These are phyloP conservation scores for Hydrangea macrophylla DNA, from an alignment of 148 eudicot genomes.

Conservation along the genomic window DNA sequence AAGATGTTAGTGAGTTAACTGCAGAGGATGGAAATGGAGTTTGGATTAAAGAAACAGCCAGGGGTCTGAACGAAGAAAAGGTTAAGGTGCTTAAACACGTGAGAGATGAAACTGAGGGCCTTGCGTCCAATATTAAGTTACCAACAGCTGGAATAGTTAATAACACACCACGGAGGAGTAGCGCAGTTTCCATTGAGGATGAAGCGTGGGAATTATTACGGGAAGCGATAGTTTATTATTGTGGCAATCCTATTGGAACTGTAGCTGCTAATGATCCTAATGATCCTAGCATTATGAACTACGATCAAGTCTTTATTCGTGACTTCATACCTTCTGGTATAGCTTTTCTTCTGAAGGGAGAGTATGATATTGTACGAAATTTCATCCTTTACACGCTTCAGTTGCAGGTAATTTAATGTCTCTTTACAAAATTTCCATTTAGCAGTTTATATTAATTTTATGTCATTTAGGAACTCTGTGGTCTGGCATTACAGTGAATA, in stretches of 20 bases:
- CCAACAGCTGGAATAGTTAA: conserved; percentile 21
- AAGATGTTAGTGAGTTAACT: conserved; percentile 20
- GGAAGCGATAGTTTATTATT: conserved; percentile 55
- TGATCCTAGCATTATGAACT: conserved; percentile 46
- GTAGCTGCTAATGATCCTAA: conserved; percentile 74
- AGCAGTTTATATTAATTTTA: not conserved
- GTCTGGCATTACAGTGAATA: not conserved
- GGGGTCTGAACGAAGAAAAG: not conserved
- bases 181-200: conserved; percentile 48
- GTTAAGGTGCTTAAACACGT: conserved; percentile 9
- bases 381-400: conserved; percentile 70
- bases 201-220: conserved; percentile 62
- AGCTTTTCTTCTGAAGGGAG: conserved; percentile 67
- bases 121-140: conserved; percentile 13
- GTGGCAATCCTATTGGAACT: conserved; percentile 65
- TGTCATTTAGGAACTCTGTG: not conserved
- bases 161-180: conserved; percentile 15
- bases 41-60: conserved; percentile 22
- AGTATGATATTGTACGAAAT: conserved; percentile 61
- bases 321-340: conserved; percentile 65
- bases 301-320: conserved; percentile 68
- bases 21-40: conserved; percentile 23
- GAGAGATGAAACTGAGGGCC: conserved; percentile 13
- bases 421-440: not conserved
- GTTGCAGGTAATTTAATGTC: conserved; percentile 48